Percentiles rank a stretch among this genome's conserved stretches.
These are phyloP conservation scores for Cercospora sp. DNA, from an alignment of 2,329 filamentous ascomycete genomes.

Conservation along the genomic window DNA sequence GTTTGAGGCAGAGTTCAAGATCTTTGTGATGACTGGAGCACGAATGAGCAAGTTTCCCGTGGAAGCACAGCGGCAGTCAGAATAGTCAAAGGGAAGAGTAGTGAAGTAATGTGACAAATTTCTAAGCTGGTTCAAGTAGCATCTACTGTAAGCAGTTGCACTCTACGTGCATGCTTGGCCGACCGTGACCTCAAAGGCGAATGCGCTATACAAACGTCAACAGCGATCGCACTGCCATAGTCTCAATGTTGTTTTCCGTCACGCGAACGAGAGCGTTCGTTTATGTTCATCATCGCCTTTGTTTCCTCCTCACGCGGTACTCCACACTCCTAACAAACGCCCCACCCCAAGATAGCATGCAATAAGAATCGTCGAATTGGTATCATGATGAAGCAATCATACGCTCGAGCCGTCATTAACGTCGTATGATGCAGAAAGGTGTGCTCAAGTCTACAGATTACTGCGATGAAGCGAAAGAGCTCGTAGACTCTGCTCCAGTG, in stretches of 20 bases:
- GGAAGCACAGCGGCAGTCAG: not conserved
- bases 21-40: not conserved
- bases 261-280: not conserved
- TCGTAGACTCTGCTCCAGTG: constrained; percentile 15
- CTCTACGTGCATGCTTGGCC: not conserved
- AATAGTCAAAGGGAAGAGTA: not conserved
- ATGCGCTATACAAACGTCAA: not conserved
- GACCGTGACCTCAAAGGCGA: not conserved
- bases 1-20: no score
- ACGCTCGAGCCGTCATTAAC: not conserved
- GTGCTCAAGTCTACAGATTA: not conserved
- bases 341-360: not conserved
- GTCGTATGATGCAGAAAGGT: not conserved
- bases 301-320: not conserved
- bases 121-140: not conserved
- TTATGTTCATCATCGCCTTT: not conserved
- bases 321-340: not conserved
- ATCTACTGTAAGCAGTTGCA: not conserved
- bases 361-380: not conserved
- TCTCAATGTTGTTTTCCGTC: not conserved
- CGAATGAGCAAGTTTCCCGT: not conserved
- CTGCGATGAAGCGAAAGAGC: constrained; percentile 10
- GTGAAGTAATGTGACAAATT: not conserved
- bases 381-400: not conserved
- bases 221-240: not conserved